Percentiles rank a stretch among this genome's conserved stretches.
Evolutionary conservation across 139 green algal genomes (phyloP).

Genomic region (Prasinococcaceae sp.): DNA sequence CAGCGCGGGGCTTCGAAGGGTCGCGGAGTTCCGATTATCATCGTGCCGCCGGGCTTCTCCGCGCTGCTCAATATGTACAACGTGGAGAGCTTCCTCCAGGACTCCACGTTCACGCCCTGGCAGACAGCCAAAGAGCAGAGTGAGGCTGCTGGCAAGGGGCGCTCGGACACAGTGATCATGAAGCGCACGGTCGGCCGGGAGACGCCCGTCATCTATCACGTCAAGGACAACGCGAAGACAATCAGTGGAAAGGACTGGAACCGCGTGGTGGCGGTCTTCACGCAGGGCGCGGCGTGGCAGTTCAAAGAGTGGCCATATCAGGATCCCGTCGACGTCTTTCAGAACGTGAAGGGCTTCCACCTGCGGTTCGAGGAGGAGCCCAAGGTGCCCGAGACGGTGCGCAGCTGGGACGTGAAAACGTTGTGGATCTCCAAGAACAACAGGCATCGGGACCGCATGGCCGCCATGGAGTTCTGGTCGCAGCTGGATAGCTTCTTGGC

Average conservation of each 20-base stretch:
- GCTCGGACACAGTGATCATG: constrained; percentile 9
- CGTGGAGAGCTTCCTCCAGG: constrained; percentile 33
- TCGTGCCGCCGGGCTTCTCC: constrained; percentile 38
- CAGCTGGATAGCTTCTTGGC: constrained; percentile 9
- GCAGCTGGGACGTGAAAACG: neutral
- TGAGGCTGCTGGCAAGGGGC: neutral
- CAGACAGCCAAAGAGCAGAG: constrained; percentile 21
- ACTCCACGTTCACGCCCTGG: constrained; percentile 25
- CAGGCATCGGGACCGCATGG: constrained; percentile 13
- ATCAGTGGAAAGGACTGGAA: constrained; percentile 31
- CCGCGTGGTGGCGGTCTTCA: constrained; percentile 51
- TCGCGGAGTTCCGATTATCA: constrained; percentile 51
- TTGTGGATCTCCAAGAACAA: constrained; percentile 20
- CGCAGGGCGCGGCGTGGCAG: constrained; percentile 48
- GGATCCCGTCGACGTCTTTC: constrained; percentile 4
- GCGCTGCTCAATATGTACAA: constrained; percentile 54
- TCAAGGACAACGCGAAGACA: constrained; percentile 28
- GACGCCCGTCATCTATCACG: constrained; percentile 34
- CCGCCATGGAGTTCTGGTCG: constrained; percentile 17
- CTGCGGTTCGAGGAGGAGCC: constrained; percentile 16
- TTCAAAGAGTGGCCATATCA: constrained; percentile 50
- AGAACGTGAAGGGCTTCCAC: constrained; percentile 13
- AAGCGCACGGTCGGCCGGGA: constrained; percentile 30
- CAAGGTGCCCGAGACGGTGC: neutral
- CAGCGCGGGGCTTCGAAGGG: no score